Evolutionary conservation across 192 early-diverging fungal species (phyloP).

Genomic region (Coemansia sp.): DNA sequence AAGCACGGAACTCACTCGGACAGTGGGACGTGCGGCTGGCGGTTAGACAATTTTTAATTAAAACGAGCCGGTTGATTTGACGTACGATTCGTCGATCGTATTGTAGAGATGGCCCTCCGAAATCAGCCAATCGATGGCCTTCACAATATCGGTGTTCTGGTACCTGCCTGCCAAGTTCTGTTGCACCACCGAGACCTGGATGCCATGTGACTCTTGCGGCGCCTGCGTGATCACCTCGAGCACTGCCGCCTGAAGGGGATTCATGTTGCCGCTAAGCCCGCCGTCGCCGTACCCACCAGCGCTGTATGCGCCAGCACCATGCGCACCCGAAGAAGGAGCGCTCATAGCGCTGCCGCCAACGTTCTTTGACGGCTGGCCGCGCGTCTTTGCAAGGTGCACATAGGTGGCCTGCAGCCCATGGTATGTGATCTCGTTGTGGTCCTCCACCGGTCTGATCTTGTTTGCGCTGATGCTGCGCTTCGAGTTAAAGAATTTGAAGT

Average conservation of each 20-base stretch:
- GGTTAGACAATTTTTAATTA: neutral
- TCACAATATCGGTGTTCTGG: slow-evolving; percentile 25
- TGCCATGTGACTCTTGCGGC: slow-evolving; percentile 44
- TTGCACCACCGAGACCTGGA: slow-evolving; percentile 46
- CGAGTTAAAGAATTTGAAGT: slow-evolving; percentile 64
- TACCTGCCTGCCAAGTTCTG: slow-evolving; percentile 38
- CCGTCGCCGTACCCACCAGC: slow-evolving; percentile 6
- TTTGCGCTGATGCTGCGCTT: slow-evolving; percentile 57
- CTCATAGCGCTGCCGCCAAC: slow-evolving; percentile 6
- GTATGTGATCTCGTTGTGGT: slow-evolving; percentile 76
- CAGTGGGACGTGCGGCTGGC: neutral
- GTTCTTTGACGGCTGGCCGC: slow-evolving; percentile 11
- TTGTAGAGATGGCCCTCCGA: slow-evolving; percentile 68
- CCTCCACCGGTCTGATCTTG: slow-evolving; percentile 62
- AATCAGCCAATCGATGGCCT: slow-evolving; percentile 56
- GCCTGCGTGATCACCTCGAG: slow-evolving; percentile 24
- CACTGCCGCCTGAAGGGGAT: slow-evolving; percentile 23
- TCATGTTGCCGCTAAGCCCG: slow-evolving; percentile 18
- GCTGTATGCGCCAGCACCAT: slow-evolving; percentile 1
- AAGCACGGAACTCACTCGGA: neutral
- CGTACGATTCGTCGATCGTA: slow-evolving; percentile 61
- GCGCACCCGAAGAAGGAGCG: slow-evolving; percentile 9
- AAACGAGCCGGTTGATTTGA: slow-evolving; percentile 5
- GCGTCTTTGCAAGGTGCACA: slow-evolving; percentile 62
- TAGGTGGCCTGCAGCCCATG: slow-evolving; percentile 71